Conservation (phyloP, 495 filamentous ascomycete genomes). For the Pyrenula massariospora region DNA sequence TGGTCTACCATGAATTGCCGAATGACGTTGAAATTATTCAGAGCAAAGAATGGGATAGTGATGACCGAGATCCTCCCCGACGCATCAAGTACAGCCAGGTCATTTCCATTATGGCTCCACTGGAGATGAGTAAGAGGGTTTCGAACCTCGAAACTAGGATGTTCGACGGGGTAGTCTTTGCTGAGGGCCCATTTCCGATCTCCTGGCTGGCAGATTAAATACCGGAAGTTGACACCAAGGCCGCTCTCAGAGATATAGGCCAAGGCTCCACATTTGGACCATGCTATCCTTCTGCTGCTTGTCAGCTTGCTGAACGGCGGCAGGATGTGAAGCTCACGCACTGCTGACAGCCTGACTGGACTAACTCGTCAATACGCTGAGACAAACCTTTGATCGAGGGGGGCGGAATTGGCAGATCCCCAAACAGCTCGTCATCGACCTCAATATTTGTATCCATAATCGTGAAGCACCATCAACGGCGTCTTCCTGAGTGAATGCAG, state of each 20-base stretch:
- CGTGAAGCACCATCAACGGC: conserved; percentile 14
- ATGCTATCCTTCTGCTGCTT: conserved; percentile 57
- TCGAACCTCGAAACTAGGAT: conserved; percentile 34
- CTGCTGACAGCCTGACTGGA: conserved; percentile 71
- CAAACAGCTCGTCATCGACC: conserved; percentile 60
- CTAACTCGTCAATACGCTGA: conserved; percentile 69
- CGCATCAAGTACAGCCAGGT: conserved; percentile 67
- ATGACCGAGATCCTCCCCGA: conserved; percentile 63
- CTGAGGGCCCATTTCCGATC: conserved; percentile 72
- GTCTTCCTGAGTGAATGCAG: neutral
- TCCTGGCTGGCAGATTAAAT: conserved; percentile 55
- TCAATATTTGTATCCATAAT: conserved; percentile 63
- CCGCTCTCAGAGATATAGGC: conserved; percentile 69
- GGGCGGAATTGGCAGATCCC: conserved; percentile 49
- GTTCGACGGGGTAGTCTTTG: conserved; percentile 36
- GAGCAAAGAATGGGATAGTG: conserved; percentile 38
- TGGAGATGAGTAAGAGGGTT: conserved; percentile 58
- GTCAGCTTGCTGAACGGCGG: conserved; percentile 9
- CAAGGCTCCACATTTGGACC: conserved; percentile 83
- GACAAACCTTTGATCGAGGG: conserved; percentile 53
- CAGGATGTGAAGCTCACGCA: conserved; percentile 30
- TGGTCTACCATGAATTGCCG: conserved; percentile 46
- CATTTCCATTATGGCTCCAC: conserved; percentile 62
- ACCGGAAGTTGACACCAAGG: conserved; percentile 52
- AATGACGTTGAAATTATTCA: conserved; percentile 51